phyloP scores from a whole-genome alignment of 2,329 filamentous ascomycete species.

The Talaromyces piceae region DNA sequence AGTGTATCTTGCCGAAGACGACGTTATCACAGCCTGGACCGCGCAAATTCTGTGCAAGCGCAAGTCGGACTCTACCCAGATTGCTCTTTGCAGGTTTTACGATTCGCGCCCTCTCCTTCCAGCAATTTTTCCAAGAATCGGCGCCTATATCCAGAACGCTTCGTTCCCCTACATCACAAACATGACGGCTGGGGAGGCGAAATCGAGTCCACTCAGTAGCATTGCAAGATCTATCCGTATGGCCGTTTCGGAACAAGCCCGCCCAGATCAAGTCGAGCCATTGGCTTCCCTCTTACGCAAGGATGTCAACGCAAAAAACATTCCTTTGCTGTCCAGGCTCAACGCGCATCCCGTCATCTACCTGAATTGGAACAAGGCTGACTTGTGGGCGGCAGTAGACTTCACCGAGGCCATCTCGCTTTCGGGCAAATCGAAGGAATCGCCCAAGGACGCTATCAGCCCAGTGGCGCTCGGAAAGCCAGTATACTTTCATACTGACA shows the following conservation, averaged over 20 bases:
- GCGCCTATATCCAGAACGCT: not conserved
- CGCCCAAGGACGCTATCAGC: not conserved
- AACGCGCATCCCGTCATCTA: conserved; percentile 1
- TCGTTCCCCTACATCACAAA: conserved; percentile 2
- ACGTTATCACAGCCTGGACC: conserved; percentile 3
- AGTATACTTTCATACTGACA: conserved; percentile 1
- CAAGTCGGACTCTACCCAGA: not conserved
- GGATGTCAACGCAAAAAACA: not conserved
- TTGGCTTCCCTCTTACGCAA: not conserved
- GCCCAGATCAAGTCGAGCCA: not conserved
- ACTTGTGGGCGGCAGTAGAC: not conserved
- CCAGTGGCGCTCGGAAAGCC: not conserved
- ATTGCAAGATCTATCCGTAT: not conserved
- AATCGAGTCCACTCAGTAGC: not conserved
- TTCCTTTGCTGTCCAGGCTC: not conserved
- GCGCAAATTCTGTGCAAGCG: not conserved
- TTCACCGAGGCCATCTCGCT: not conserved
- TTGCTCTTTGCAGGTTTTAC: not conserved
- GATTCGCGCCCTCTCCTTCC: not conserved
- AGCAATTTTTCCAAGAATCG: not conserved
- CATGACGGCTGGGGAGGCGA: not conserved
- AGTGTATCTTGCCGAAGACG: not conserved
- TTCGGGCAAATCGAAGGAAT: not conserved
- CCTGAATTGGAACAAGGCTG: not conserved
- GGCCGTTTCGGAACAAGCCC: not conserved